Percentiles rank a stretch among this genome's conserved stretches.
phyloP scores from a whole-genome alignment of 257 asterid genomes.

The Solanum chmielewskii region DNA sequence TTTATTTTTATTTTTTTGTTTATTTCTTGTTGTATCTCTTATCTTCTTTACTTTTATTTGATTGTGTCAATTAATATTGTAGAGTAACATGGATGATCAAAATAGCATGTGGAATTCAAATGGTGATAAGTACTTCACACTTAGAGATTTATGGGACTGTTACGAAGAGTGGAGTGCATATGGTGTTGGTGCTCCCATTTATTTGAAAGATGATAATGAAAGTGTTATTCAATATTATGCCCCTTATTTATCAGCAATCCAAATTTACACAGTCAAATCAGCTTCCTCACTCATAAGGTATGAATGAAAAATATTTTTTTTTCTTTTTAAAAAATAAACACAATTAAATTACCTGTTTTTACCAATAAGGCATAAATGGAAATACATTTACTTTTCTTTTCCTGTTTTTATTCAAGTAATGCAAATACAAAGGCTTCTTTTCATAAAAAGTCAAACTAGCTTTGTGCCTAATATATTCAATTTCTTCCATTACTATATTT shows the following conservation, averaged over 20 bases:
- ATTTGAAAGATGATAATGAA: not conserved
- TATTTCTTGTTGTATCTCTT: not conserved
- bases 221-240: conserved; percentile 9
- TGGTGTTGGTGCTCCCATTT: conserved; percentile 13
- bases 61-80: not conserved
- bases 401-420: not conserved
- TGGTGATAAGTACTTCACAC: conserved; percentile 5
- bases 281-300: not conserved
- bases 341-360: not conserved
- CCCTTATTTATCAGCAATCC: conserved; percentile 19
- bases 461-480: not conserved
- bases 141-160: conserved; percentile 12
- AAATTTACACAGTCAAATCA: conserved; percentile 6
- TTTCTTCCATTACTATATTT: not conserved
- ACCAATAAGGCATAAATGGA: not conserved
- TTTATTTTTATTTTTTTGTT: not conserved
- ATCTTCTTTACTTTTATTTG: not conserved
- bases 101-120: not conserved
- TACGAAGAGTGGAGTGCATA: conserved; percentile 28
- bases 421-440: not conserved
- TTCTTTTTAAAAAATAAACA: not conserved
- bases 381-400: not conserved
- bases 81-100: conserved; percentile 1
- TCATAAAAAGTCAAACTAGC: not conserved
- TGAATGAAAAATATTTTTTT: not conserved